Base-by-base conservation (phyloP, 208 protist genomes). In the Crithidia expoeki region DNA sequence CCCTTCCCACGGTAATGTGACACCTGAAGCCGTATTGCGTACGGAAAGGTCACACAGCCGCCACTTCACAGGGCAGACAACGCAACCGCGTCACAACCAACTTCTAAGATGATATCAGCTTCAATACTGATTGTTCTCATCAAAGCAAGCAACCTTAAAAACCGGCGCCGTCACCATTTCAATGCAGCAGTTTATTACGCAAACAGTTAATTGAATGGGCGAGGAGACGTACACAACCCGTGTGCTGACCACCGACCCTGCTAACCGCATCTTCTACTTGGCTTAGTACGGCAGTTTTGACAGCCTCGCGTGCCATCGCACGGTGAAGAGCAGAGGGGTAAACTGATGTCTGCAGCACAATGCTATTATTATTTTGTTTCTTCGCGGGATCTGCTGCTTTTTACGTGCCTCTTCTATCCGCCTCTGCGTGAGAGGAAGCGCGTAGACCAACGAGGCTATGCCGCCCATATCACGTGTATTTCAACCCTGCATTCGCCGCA, bases 151-250 rank as follows among this genome's bases (percentile, higher is more conserved):
- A n/a, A n/a, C n/a, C n/a, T n/a, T n/a, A n/a, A n/a, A n/a, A n/a
- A n/a, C n/a, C n/a, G n/a, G n/a, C n/a, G n/a, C n/a, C n/a, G n/a
- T n/a, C n/a, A n/a, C n/a, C n/a, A n/a, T n/a, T n/a, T n/a, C n/a
- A n/a, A 69, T 58, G 52, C 52, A 52, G 34, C 52, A 69, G 40
- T 61, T 69, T 32, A 52, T 63, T 3, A 55, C 69, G 44, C 32
- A 65, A 25, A 68, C 68, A 47, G 21, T 17, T 14, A 69, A 64
- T 38, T 34, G 57, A 21, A 50, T 62, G 25, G 53, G 57, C 10
- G 70, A 68, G 50, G 61, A 69, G 49, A 57, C 33, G 65, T 75
- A 61, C 53, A 58, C 53, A 10, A 50, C 61, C 0, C 50, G 60
- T 12, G 52, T 75, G 4, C 60, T 68, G 4, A 68, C 69, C 17